phyloP scores from a whole-genome alignment of 2,329 filamentous ascomycete species.

The Dothiorella sarmentorum region DNA sequence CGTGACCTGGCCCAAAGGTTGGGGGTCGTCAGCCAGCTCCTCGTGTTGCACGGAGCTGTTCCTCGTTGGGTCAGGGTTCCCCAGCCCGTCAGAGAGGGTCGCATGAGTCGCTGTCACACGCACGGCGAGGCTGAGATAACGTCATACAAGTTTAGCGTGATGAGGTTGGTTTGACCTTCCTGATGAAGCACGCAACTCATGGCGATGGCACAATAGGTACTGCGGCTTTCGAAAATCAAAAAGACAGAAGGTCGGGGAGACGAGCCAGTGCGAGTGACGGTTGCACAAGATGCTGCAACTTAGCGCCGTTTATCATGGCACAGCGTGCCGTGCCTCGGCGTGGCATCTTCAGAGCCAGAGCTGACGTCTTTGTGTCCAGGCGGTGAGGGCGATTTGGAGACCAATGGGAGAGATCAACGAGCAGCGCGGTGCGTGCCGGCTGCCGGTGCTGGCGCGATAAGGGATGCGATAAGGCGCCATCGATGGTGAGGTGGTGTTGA shows the following conservation, averaged over 20 bases:
- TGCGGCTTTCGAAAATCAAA: not conserved
- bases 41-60: not conserved
- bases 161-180: not conserved
- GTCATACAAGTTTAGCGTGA: not conserved
- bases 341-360: not conserved
- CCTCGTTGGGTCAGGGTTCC: not conserved
- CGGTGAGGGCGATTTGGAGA: not conserved
- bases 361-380: not conserved
- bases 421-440: not conserved
- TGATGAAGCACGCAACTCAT: no score
- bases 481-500: not conserved
- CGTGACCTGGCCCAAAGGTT: not conserved
- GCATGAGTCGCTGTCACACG: conserved; percentile 2
- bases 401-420: conserved; percentile 8
- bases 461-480: conserved; percentile 5
- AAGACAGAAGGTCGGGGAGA: not conserved
- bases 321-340: not conserved
- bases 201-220: no score
- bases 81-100: not conserved
- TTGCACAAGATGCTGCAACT: not conserved
- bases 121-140: conserved; percentile 8
- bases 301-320: not conserved
- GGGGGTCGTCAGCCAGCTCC: not conserved
- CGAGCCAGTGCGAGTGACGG: not conserved
- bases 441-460: conserved; percentile 1